Evolutionary conservation across 768 basidiomycete species (phyloP), one percentile per base, ranked within the genome.

Genomic region (Fomitopsis pulvina): DNA sequence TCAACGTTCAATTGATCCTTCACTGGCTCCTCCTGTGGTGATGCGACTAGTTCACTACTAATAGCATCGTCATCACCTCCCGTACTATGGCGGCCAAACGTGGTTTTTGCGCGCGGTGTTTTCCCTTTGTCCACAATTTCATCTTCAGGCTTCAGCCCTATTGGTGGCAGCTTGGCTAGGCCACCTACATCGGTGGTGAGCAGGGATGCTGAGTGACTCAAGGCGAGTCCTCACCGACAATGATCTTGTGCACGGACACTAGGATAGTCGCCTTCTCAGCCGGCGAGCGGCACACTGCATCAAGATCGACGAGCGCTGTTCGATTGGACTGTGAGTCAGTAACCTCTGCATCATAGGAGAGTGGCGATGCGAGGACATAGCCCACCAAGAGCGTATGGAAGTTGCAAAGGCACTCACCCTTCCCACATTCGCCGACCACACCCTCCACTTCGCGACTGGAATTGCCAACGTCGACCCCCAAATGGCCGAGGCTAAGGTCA

Each of bases 401-500:
- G 41, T 21, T 27, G 12, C 21, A 21, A 43, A 50, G 32, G n/a
- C 16, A 63, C 85, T 51, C 58, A 92, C 92, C 81, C 59, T 85
- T 76, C 7, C 94, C 92, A 57, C 92, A 92, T 0, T 71, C 70
- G 47, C 72, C 77, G 0, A 92, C 78, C 8, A 96, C 79, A 2
- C 68, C 67, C 41, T 85, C 76, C 11, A 95, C 68, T 21, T 70
- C 70, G 42, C 75, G 57, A 4, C 75, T 69, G 1, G 68, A 70
- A 3, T 63, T 56, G 2, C 80, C 83, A 0, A 90, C 79, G 46
- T 91, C 83, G 8, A 98, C 77, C 14, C 94, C 95, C 1, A 99
- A 79, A 68, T 98, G 93, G 32, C 87, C 85, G 9, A 98, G 71
- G 2, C 83, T 77, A 0, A 99, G 72, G 64, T 97, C 95, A 1